Percentiles rank a stretch among this genome's conserved stretches.
Evolutionary conservation across 2,329 filamentous ascomycete genomes (phyloP).

Genomic region (Hypoxylon sp.): DNA sequence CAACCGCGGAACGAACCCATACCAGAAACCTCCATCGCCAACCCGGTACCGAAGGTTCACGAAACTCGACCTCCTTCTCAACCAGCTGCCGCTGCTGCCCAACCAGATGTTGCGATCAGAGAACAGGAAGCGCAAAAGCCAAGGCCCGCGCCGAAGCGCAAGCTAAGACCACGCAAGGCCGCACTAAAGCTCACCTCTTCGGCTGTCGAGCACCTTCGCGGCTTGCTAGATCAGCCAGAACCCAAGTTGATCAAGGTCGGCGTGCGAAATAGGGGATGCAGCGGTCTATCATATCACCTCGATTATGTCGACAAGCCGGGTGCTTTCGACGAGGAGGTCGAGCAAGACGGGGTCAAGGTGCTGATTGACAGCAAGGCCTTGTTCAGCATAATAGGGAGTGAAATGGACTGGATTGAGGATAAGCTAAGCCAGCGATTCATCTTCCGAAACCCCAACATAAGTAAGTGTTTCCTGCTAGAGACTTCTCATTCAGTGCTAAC

Average conservation of each 20-base stretch:
- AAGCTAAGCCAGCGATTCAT: constrained; percentile 92
- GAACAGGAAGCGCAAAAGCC: constrained; percentile 75
- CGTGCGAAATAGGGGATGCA: constrained; percentile 93
- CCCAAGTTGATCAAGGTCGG: constrained; percentile 95
- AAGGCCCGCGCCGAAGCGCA: constrained; percentile 68
- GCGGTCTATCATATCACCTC: constrained; percentile 89
- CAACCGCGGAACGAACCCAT: constrained; percentile 54
- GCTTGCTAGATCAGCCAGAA: constrained; percentile 82
- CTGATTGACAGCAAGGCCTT: constrained; percentile 96
- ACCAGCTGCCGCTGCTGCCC: constrained; percentile 24
- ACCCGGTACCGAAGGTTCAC: constrained; percentile 59
- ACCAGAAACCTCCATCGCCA: constrained; percentile 58
- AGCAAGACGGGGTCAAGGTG: constrained; percentile 95
- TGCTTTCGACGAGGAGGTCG: constrained; percentile 88
- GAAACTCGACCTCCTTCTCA: constrained; percentile 58
- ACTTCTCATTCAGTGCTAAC: constrained; percentile 23
- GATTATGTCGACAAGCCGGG: constrained; percentile 95
- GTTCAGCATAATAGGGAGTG: constrained; percentile 96
- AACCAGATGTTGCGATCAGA: constrained; percentile 55
- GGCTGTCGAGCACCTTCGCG: constrained; percentile 80
- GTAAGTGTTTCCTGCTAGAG: constrained; percentile 65
- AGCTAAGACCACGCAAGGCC: constrained; percentile 84
- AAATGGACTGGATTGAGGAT: constrained; percentile 99
- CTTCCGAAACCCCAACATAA: constrained; percentile 98
- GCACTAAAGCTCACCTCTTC: constrained; percentile 85